Base-by-base conservation (phyloP, 2,329 filamentous ascomycete species). In the Alternaria angustiovoidea region DNA sequence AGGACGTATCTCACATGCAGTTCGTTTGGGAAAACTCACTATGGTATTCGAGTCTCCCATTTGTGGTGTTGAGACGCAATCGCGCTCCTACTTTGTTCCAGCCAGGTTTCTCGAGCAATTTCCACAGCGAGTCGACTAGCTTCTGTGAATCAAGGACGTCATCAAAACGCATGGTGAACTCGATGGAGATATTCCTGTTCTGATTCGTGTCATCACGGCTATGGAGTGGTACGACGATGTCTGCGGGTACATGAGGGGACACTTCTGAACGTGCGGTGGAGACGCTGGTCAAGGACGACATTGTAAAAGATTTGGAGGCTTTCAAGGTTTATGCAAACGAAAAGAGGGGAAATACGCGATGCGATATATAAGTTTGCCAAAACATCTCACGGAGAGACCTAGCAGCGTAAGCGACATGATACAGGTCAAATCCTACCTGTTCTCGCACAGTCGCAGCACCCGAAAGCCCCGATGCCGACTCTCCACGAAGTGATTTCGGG, bases 21-120 rank as follows among this genome's bases (percentile, higher is more conserved):
- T 30, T 30, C 28, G 28, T 30, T 30, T 30, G 28, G 11, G 2
- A 0, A 30, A 30, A 30, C 28, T 30, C 1, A 30, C 28, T 71
- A 51, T 82, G 81, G 54, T 81, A 79, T 62, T 82, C 81, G 2
- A 83, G 72, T 49, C 69, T 70, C 4, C 54, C 57, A 11, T 54
- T 67, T 20, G 56, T 18, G 8, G 53, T 82, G 61, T 79, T 82
- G 38, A 72, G 53, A 30, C 81, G 72, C 28, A 84, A 62, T 5
- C 83, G 76, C 6, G 81, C 83, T 0, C 81, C 82, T 1, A 85
- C 63, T 59, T 82, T 82, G 28, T 75, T 76, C 83, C 83, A 85
- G 34, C 80, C 80, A 1, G 78, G 80, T 7, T 76, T 78, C 12
- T 80, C 73, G 7, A 85, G 62, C 14, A 85, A 67, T 14, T 63